Base-by-base conservation (phyloP, 805 yeast species). In the Clavispora vitiphila region DNA sequence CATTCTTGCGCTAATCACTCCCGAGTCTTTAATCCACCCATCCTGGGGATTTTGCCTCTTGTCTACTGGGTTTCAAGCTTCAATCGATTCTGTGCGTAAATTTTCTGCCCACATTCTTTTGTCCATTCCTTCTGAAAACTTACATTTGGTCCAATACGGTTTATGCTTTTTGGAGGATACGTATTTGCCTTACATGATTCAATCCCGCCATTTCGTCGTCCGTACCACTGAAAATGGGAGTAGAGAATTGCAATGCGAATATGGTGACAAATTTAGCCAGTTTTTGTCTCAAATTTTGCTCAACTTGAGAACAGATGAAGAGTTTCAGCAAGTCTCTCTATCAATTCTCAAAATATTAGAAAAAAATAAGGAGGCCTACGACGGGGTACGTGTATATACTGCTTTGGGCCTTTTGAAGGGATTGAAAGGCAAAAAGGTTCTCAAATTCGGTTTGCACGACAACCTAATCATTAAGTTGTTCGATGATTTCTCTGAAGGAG, bases 31-130 rank as follows among this genome's bases (percentile, higher is more conserved):
- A 19, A 73, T 88, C 39, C 80, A 81, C 26, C 71, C 81, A 1
- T 70, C 81, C 0, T 88, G 95, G 90, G 83, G 86, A 0, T 66
- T 85, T 43, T 71, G 83, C 4, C 62, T 89, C n/a, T 65, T 88
- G 8, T 75, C 87, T 4, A 83, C 87, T 12, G 96, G 95, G 0
- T 72, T 86, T 49, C 76, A 71, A 37, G 87, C 90, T 0, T 72
- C 86, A 1, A 79, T 83, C 79, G 96, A 86, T 44, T 74, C 87
- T 6, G 87, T 89, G 1, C 68, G 90, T 44, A 80, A 77, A 50
- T 80, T 78, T 51, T 66, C 86, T 1, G 58, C 83, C 48, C 68
- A 71, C 2, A 54, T 86, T 35, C 64, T 86, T 34, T 71, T 83
- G 30, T 63, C 74, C 8, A 65, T 86, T 23, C 74, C 78, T 5